Conservation (phyloP, 768 basidiomycete genomes). For the Tylopilus balloui region DNA sequence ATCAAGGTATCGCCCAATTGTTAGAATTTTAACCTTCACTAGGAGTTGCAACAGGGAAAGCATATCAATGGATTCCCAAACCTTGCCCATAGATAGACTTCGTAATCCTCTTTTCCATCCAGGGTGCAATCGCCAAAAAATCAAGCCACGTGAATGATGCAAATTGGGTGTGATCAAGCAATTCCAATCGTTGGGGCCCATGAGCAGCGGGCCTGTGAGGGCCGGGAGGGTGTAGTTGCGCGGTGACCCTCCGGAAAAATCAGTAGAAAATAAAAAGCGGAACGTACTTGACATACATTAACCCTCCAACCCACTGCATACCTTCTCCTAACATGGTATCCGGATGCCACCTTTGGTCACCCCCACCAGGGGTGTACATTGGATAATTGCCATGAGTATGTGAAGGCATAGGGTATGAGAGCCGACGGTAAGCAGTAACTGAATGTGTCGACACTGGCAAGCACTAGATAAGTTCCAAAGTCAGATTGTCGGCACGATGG, state of each 20-base stretch:
- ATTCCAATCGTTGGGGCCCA: slow-evolving; percentile 45
- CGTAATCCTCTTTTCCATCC: slow-evolving; percentile 66
- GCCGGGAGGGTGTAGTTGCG: slow-evolving; percentile 50
- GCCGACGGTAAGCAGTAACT: slow-evolving; percentile 35
- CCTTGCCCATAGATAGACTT: slow-evolving; percentile 67
- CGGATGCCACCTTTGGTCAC: slow-evolving; percentile 59
- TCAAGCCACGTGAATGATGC: slow-evolving; percentile 70
- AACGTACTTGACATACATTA: slow-evolving; percentile 48
- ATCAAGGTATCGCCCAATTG: neutral
- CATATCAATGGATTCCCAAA: slow-evolving; percentile 46
- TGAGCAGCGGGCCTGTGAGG: slow-evolving; percentile 36
- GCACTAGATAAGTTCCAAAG: neutral
- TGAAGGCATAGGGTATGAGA: slow-evolving; percentile 57
- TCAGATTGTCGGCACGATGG: neutral
- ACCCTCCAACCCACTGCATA: slow-evolving; percentile 66
- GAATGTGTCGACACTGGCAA: slow-evolving; percentile 1
- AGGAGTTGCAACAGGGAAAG: neutral
- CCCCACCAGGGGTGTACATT: slow-evolving; percentile 65
- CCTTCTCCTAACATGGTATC: slow-evolving; percentile 54
- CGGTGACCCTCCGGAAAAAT: slow-evolving; percentile 47
- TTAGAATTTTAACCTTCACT: neutral
- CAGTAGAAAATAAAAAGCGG: neutral
- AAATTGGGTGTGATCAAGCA: slow-evolving; percentile 55
- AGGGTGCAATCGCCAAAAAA: slow-evolving; percentile 68
- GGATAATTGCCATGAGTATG: slow-evolving; percentile 60